Evolutionary conservation across 176 grass and related monocot genomes (phyloP), one percentile per base, ranked within the genome.

Genomic region (Eragrostis curvula): DNA sequence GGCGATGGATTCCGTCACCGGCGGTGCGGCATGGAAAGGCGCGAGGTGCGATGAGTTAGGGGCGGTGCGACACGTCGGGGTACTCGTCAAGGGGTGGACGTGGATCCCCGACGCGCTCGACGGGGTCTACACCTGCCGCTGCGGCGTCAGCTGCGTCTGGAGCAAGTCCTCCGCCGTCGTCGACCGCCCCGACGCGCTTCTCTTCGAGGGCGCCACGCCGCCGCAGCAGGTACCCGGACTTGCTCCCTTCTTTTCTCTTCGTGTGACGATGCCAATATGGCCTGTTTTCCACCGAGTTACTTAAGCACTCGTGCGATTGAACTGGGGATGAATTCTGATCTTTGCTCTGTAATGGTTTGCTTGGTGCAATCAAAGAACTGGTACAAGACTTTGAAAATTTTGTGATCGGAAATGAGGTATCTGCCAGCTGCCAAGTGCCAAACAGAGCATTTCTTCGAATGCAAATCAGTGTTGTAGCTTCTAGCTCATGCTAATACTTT

Each of bases 51-150:
- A 82, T 17, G 87, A 70, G 11, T 6, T 81, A 29, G 53, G 28
- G 42, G 29, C 83, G 53, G 24, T 80, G 56, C 57, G 81, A 6
- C 92, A 97, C 65, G 85, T 92, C 8, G 87, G 90, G 43, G 79
- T 97, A 63, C 67, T 97, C 39, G 92, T 97, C 64, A 97, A 92
- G 73, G 85, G 83, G 43, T 97, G 92, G 92, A 97, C 95, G 57
- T 97, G 95, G 95, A 89, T 97, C 39, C 95, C 95, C 14, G 95
- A 97, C 79, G 85, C 91, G 82, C 76, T 94, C 64, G 95, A 94
- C 13, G 90, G 90, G 48, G 84, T 94, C 58, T 97, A 97, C 77
- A 88, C 87, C 0, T 97, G 95, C 80, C 87, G 85, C 16, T 97
- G 95, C 32, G 92, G 90, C 20, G 36, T 97, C 36, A 94, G 53